These are phyloP conservation scores for Suzukiozyma palmioleophila DNA, from an alignment of 1,139 yeast genomes.

Conservation along the genomic window DNA sequence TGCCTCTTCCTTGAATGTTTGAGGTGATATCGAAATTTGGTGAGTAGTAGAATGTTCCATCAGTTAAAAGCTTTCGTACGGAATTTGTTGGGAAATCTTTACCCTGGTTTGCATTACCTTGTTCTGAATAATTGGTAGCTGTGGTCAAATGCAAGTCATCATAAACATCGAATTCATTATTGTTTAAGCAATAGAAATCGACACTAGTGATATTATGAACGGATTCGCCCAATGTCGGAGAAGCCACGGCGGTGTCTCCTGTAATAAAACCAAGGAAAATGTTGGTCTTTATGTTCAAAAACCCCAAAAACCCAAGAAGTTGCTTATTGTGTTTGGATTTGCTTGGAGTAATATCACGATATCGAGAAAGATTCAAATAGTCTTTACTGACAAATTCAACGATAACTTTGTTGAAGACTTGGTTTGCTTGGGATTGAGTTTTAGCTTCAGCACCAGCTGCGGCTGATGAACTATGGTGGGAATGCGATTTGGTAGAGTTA, in stretches of 20 bases:
- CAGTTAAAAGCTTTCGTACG: slow-evolving; percentile 50
- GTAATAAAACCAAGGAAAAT: slow-evolving; percentile 58
- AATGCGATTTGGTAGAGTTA: slow-evolving; percentile 22
- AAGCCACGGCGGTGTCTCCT: slow-evolving; percentile 52
- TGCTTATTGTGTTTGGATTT: slow-evolving; percentile 16
- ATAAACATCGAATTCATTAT: slow-evolving; percentile 36
- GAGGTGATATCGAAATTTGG: slow-evolving; percentile 62
- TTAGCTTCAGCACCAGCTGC: slow-evolving; percentile 1
- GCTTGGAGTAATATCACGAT: slow-evolving; percentile 37
- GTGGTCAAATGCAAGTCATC: slow-evolving; percentile 11
- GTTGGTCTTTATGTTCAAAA: slow-evolving; percentile 50
- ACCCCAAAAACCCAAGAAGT: slow-evolving; percentile 58
- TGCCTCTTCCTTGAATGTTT: slow-evolving; percentile 53
- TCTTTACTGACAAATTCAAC: slow-evolving; percentile 47
- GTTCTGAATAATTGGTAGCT: slow-evolving; percentile 4
- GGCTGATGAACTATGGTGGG: slow-evolving; percentile 24
- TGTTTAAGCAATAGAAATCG: slow-evolving; percentile 59
- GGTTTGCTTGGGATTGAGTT: slow-evolving; percentile 5
- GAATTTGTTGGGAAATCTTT: slow-evolving; percentile 57
- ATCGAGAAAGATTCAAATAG: slow-evolving; percentile 33
- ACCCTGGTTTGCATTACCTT: slow-evolving; percentile 13
- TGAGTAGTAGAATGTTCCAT: slow-evolving; percentile 66
- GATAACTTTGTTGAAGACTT: slow-evolving; percentile 30
- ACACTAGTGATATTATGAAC: slow-evolving; percentile 52
- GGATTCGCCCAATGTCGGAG: slow-evolving; percentile 51